These are phyloP conservation scores for Xenoacremonium recifei DNA, from an alignment of 2,329 filamentous ascomycete species.

Conservation along the genomic window DNA sequence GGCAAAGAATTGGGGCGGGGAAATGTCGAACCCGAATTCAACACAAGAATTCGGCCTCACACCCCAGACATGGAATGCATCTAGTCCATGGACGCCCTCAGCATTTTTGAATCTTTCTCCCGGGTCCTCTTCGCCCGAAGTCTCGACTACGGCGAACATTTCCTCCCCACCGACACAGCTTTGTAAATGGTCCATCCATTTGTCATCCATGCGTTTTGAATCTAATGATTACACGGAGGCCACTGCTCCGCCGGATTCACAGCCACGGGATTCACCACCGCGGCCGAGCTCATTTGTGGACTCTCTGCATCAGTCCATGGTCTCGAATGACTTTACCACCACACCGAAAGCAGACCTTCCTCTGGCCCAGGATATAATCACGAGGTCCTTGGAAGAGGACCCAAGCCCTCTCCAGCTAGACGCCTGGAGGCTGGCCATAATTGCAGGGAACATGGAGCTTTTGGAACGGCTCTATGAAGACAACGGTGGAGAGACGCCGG, in stretches of 20 bases:
- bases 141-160: not conserved
- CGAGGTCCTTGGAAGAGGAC: not conserved
- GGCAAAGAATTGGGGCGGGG: conserved; percentile 3
- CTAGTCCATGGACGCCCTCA: not conserved
- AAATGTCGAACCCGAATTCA: not conserved
- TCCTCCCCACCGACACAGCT: conserved; percentile 1
- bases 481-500: not conserved
- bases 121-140: not conserved
- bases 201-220: too few relatives aligned
- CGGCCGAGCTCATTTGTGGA: conserved; percentile 3
- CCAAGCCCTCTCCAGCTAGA: not conserved
- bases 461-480: not conserved
- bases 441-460: conserved; percentile 2
- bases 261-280: not conserved
- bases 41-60: not conserved
- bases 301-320: not conserved
- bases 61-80: not conserved
- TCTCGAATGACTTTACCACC: conserved; percentile 1
- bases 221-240: not conserved
- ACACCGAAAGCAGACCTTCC: not conserved
- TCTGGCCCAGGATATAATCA: not conserved
- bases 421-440: conserved; percentile 11
- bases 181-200: conserved; percentile 9
- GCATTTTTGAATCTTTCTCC: not conserved
- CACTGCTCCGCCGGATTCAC: not conserved